Evolutionary conservation across 805 yeast genomes (phyloP), one percentile per base, ranked within the genome.

Genomic region (Wickerhamiella sergipiensis): DNA sequence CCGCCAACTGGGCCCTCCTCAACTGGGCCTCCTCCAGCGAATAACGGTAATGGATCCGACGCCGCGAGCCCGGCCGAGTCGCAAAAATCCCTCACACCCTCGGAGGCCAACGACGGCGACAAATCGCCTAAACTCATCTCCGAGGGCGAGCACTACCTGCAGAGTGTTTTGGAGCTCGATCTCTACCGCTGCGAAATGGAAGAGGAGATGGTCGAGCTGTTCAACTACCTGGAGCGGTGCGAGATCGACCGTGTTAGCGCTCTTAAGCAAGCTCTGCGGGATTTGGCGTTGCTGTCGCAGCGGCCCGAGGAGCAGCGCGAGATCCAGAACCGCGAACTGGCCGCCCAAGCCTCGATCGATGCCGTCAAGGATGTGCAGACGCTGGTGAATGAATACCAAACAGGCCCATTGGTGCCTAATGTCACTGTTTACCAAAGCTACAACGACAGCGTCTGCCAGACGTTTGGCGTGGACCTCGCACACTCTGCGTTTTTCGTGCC

Each of bases 391-490:
- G 75, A 74, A 56, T 76, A 82, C 60, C 71, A 77, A 51, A 83
- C 89, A 0, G 94, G 95, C 0, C 72, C 75, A 36, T 84, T 82
- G 62, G 72, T 76, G 48, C 95, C 95, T 7, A 76, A 72, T 39
- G 88, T 81, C 3, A 71, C 77, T 1, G 70, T 80, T 2, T 86
- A 84, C 64, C 87, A 83, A 57, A 82, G 81, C 59, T 85, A 83
- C 64, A 81, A 81, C 61, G 76, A 53, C 19, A 74, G 81, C 8
- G 74, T 76, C 50, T 70, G 78, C 42, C 92, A 85, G 66, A 80
- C 83, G 6, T 86, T 85, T 69, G 95, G 95, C 10, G 84, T 83
- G 43, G 88, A 80, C 53, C 65, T 86, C 36, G 76, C 74, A 39
- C 74, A 75, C 2, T 88, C 83, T 2, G 87, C 88, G 1, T 59